Conservation (phyloP, 202 grass and related monocot genomes). For the Setaria viridis region DNA sequence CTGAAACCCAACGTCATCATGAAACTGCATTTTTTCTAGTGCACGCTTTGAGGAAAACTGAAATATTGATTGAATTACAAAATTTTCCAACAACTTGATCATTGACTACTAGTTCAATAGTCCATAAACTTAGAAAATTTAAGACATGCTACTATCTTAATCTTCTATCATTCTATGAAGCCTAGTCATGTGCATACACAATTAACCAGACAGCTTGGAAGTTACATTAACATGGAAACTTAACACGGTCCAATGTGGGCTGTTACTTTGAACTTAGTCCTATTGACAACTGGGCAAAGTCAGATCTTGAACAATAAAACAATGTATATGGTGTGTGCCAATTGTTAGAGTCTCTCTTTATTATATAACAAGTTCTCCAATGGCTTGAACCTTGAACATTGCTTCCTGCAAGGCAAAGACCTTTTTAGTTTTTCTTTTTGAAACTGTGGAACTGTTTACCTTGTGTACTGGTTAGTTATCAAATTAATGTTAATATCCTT, state of each 20-base stretch:
- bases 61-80: slow-evolving; percentile 16
- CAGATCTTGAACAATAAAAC: slow-evolving; percentile 2
- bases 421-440: not conserved
- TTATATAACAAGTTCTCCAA: not conserved
- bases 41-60: not conserved
- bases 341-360: not conserved
- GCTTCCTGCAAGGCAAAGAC: not conserved
- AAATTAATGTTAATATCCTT: not conserved
- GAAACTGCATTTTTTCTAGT: not conserved
- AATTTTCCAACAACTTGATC: not conserved
- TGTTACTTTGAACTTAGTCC: not conserved
- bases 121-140: not conserved
- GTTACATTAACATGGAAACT: not conserved
- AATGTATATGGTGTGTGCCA: not conserved
- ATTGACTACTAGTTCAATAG: slow-evolving; percentile 2
- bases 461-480: not conserved
- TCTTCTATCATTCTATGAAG: not conserved
- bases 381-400: not conserved
- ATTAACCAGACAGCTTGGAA: not conserved
- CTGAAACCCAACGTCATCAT: not conserved
- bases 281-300: not conserved
- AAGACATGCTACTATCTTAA: not conserved
- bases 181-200: not conserved
- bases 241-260: not conserved
- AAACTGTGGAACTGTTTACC: not conserved